Evolutionary conservation across 2,329 filamentous ascomycete species (phyloP), one percentile per base, ranked within the genome.

Genomic region (Rhynchosporium graminicola): DNA sequence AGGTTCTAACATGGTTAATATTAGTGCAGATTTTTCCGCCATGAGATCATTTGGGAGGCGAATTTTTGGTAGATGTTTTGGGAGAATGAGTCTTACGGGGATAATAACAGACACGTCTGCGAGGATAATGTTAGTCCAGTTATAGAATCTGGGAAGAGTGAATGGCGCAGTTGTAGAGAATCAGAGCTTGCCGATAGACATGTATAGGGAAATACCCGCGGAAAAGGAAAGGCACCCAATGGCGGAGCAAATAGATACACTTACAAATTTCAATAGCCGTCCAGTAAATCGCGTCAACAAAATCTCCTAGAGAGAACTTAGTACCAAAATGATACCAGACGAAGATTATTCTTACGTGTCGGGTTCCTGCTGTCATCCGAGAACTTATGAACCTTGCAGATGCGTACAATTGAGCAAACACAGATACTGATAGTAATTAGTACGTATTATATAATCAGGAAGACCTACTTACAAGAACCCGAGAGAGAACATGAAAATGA

Each of bases 351-450:
- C 43, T n/a, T 40, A 56, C 59, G 45, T 3, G 59, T 61, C 33
- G 52, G 51, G 36, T 61, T 61, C 28, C 29, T 51, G n/a, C 52
- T 57, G 4, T 56, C 12, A 15, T 57, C 42, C 1, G 50, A 26
- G 28, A 61, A 57, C 2, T 54, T 50, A 9, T 10, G 20, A 8
- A 61, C 40, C 8, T 13, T 61, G 8, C 38, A 43, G 10, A 61
- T 38, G 8, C 59, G 59, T n/a, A 61, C 20, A 15, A 61, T 61
- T 20, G 59, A 57, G 31, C 52, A 61, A 12, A 57, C 47, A 38
- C 52, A 57, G 36, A 61, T 42, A 29, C 59, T 61, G 38, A 9
- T 12, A n/a, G 15, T n/a, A 40, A 40, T 43, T 12, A 54, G 33
- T 13, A 20, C 12, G n/a, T n/a, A 20, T 4, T 12, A 29, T 38